These are phyloP conservation scores for Gloeopeniophorella convolvens DNA, from an alignment of 768 basidiomycete species.

Conservation along the genomic window DNA sequence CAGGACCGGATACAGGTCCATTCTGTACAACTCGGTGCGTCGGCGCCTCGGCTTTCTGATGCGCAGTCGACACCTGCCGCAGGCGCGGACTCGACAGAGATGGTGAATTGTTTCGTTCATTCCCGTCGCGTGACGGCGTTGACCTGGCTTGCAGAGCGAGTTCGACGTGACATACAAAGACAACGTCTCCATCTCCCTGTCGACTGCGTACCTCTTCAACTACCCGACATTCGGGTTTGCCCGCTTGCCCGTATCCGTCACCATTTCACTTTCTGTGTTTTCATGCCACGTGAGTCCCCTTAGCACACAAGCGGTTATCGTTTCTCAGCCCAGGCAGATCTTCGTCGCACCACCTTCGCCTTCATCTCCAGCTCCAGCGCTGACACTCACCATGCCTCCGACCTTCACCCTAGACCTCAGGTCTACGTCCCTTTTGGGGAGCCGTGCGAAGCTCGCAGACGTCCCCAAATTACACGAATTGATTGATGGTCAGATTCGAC, in stretches of 20 bases:
- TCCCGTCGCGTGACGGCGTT: constrained; percentile 13
- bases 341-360: constrained; percentile 55
- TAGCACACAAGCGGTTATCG: background rate
- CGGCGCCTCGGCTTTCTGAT: constrained; percentile 72
- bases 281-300: constrained; percentile 49
- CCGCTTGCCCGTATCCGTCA: constrained; percentile 73
- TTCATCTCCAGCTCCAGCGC: constrained; percentile 45
- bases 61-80: constrained; percentile 46
- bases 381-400: constrained; percentile 72
- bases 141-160: constrained; percentile 49
- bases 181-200: constrained; percentile 74
- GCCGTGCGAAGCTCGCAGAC: constrained; percentile 94
- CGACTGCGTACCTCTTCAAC: constrained; percentile 77
- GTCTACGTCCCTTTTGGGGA: constrained; percentile 89
- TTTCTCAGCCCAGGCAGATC: constrained; percentile 38
- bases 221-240: constrained; percentile 81
- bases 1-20: constrained; percentile 86
- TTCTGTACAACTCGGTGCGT: constrained; percentile 72
- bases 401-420: constrained; percentile 83
- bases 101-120: background rate
- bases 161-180: constrained; percentile 84
- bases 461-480: constrained; percentile 97
- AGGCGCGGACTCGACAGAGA: constrained; percentile 21
- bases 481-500: constrained; percentile 63
- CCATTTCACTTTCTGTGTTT: constrained; percentile 71